Base-by-base conservation (phyloP, 192 early-diverging fungal species). In the Backusella westeae region DNA sequence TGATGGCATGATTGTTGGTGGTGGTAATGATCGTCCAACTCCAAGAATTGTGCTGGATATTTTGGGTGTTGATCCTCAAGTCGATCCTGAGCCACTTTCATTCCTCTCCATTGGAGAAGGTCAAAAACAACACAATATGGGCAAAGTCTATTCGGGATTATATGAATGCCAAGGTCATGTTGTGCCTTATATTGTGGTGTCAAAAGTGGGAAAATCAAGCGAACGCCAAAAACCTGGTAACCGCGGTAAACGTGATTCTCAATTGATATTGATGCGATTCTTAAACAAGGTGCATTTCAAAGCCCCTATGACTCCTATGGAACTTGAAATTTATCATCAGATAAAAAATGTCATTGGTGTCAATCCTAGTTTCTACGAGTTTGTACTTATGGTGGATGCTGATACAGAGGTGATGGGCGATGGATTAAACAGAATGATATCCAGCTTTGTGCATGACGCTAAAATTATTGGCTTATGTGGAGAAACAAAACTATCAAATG, bases 401-500 rank as follows among this genome's bases (percentile, higher is more conserved):
- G 93, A 94, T 81, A 94, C 93, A 0, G 87, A 94, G 76, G 95
- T 95, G 26, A 85, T 89, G 80, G 87, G 89, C 0, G 95, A 97
- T 81, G 90, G 95, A 1, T 84, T 98, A 67, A 96, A 93, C 72
- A 91, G 94, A 23, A 87, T 98, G 76, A 87, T 98, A 14, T 92
- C 95, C 12, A 91, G 86, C 72, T 88, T 92, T 85, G 86, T 92
- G 32, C 85, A 91, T 65, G 93, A 95, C 70, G 85, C 87, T 81
- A 76, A 81, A 86, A 91, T 98, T 41, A 91, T 95, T 78, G 98
- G 97, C 23, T 87, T 96, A 29, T 98, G 96, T 81, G 98, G 98
- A 77, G 98, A 99, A 80, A 99, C 98, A 14, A 86, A 85, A 71
- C 87, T 99, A 75, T 88, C 93, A 19, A 98, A 98, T 81, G 95